Evolutionary conservation across 108 stramenopile species (phyloP).

Genomic region (Cyclotella choctawhatcheeana): DNA sequence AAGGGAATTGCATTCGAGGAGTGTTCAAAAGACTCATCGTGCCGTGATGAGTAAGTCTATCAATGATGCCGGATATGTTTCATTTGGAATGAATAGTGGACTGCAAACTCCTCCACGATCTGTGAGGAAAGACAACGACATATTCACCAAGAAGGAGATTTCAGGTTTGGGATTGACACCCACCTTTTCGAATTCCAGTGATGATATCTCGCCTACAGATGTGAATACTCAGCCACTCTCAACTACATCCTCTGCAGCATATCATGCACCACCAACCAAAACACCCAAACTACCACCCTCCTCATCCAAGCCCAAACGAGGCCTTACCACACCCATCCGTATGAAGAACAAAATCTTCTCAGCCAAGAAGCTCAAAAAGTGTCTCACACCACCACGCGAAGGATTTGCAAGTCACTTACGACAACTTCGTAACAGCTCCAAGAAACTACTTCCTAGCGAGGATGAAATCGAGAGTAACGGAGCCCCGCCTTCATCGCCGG

Average conservation of each 20-base stretch:
- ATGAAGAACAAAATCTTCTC: conserved; percentile 14
- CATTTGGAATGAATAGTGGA: neutral
- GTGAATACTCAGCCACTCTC: neutral
- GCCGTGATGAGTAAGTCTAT: neutral
- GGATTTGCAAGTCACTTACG: conserved; percentile 35
- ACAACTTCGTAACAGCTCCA: neutral
- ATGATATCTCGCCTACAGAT: neutral
- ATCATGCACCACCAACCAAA: neutral
- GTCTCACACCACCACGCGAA: conserved; percentile 42
- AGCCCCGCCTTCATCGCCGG: neutral
- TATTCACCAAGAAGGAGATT: neutral
- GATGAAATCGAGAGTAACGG: neutral
- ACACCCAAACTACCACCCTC: neutral
- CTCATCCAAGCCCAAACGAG: conserved; percentile 13
- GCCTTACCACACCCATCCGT: conserved; percentile 21
- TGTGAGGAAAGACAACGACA: neutral
- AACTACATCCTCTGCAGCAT: neutral
- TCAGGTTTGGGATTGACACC: neutral
- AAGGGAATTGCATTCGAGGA: conserved; percentile 10
- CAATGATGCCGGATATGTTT: neutral
- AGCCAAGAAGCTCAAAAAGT: conserved; percentile 38
- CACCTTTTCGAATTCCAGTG: conserved; percentile 2
- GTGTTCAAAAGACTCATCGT: neutral
- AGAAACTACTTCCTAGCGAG: neutral
- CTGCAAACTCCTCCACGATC: neutral